phyloP scores from a whole-genome alignment of 768 basidiomycete genomes.

The Boletus subcaerulescens region DNA sequence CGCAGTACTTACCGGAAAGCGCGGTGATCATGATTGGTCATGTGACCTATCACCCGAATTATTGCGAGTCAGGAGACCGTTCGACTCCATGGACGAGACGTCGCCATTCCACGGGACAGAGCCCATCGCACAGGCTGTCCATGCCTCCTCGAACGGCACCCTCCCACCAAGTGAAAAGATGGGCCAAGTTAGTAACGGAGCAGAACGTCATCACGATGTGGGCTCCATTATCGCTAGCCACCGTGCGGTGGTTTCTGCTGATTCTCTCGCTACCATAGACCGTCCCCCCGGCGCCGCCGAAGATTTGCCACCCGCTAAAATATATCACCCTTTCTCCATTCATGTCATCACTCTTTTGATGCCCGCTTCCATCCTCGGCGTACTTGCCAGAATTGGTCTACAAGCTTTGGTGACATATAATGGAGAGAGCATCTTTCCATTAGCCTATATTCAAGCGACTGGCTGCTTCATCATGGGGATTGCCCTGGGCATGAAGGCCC shows the following conservation, averaged over 20 bases:
- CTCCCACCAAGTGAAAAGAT: constrained; percentile 3
- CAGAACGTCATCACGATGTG: constrained; percentile 25
- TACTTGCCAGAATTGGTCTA: constrained; percentile 78
- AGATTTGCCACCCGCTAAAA: constrained; percentile 32
- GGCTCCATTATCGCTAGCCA: constrained; percentile 36
- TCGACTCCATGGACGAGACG: constrained; percentile 1
- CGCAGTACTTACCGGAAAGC: background rate
- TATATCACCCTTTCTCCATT: constrained; percentile 54
- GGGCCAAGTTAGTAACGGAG: background rate
- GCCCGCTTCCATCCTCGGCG: constrained; percentile 83
- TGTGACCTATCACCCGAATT: constrained; percentile 2
- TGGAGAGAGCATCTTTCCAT: constrained; percentile 71
- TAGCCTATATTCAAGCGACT: constrained; percentile 81
- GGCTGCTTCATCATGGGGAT: constrained; percentile 95
- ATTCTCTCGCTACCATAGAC: constrained; percentile 42
- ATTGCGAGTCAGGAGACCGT: too few species aligned
- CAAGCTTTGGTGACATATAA: constrained; percentile 70
- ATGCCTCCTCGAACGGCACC: background rate
- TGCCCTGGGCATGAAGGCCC: constrained; percentile 63
- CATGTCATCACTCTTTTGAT: constrained; percentile 70
- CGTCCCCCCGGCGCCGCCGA: constrained; percentile 37
- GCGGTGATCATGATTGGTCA: background rate
- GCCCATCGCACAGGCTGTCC: background rate
- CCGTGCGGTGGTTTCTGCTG: constrained; percentile 30
- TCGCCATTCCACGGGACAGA: background rate